Evolutionary conservation across 192 early-diverging fungal genomes (phyloP), one percentile per base, ranked within the genome.

Genomic region (Helicostylum pulchrum): DNA sequence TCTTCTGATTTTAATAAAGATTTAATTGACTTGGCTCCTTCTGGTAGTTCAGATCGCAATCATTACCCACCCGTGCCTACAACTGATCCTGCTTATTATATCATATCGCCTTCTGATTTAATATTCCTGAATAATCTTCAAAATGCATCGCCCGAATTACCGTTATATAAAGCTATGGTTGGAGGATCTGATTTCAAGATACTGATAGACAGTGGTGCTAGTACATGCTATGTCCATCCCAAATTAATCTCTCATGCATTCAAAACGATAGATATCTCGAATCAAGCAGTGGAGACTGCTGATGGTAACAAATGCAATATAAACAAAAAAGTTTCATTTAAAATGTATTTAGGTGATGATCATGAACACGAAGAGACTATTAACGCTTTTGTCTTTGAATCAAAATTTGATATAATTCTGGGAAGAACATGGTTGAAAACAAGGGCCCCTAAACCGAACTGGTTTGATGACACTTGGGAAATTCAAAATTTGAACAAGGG

Each of bases 181-280:
- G 11, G 11, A 5, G 42, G 42, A 43, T 11, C 5, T 43, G 11
- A 5, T 43, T 43, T 43, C 42, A 8, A 5, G 42, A 11, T 11
- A 8, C 47, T 49, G n/a, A 49, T 49, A 12, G 47, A 49, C n/a
- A 49, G 47, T 49, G 47, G 47, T 49, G 47, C 47, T 12, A 49
- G 47, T 49, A 15, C 47, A n/a, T 12, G n/a, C n/a, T 49, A 49
- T 49, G n/a, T 49, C 7, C 7, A n/a, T 17, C n/a, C 47, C 4
- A 8, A 15, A 8, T 4, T 49, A 4, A 3, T 49, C 7, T 15
- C 47, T 4, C n/a, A n/a, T 49, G 7, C n/a, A 49, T 4, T 12
- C n/a, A 49, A 8, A 49, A 4, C n/a, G n/a, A 49, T 4, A 15
- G 3, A 7, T 4, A 15, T 49, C 8, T 12, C 7, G 3, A 7